A percentile compares a stretch with the other conserved stretches of the same genome.
Conservation (phyloP, 2,329 filamentous ascomycete species). For the Pestalotiopsis sp. region DNA sequence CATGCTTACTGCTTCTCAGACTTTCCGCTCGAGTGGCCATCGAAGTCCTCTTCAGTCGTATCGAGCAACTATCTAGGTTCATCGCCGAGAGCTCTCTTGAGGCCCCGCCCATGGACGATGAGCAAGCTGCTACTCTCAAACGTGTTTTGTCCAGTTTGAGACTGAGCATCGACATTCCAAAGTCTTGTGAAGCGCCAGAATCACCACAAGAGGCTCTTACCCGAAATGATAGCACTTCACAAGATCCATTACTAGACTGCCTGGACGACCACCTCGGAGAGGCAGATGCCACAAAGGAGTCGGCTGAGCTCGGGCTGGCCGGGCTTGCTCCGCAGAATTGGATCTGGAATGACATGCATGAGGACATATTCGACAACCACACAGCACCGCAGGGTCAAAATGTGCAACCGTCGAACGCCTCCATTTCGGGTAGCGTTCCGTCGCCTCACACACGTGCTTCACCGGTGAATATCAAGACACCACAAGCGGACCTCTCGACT, state of each 20-base stretch:
- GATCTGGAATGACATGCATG: background rate
- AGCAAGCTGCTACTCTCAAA: background rate
- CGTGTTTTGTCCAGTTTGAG: background rate
- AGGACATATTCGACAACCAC: background rate
- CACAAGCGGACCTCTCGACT: background rate
- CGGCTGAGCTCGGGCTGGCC: background rate
- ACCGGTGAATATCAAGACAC: background rate
- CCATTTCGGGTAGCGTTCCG: background rate
- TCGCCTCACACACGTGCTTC: background rate
- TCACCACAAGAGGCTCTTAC: background rate
- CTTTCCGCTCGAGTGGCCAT: background rate
- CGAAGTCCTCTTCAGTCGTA: background rate
- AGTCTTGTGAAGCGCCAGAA: background rate
- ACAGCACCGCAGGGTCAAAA: background rate
- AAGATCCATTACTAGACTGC: background rate
- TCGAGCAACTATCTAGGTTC: background rate
- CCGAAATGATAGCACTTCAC: background rate
- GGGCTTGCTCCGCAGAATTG: background rate
- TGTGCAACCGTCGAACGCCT: background rate
- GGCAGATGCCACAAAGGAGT: background rate
- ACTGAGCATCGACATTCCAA: background rate
- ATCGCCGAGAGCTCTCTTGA: background rate
- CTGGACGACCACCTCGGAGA: background rate
- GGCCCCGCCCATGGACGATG: background rate
- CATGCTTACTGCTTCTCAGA: background rate